Conservation (phyloP, 805 yeast genomes). For the Candida orba region DNA sequence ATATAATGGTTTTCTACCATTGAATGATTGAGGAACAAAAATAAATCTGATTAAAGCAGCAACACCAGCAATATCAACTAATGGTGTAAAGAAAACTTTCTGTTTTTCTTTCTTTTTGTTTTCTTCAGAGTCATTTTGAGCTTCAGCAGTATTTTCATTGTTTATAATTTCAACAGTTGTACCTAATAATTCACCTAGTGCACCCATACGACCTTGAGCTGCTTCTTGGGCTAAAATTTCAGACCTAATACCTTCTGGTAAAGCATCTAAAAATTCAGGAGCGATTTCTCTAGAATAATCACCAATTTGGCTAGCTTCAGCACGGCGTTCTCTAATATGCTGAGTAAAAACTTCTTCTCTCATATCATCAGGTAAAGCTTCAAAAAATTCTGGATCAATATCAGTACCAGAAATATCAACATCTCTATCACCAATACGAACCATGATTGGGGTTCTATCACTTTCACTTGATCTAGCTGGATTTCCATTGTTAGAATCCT, state of each 20-base stretch:
- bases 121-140: constrained; percentile 14
- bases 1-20: constrained; percentile 55
- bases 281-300: constrained; percentile 58
- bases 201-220: background rate
- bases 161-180: too few relatives aligned
- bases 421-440: constrained; percentile 65
- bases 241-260: constrained; percentile 60
- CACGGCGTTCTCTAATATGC: constrained; percentile 71
- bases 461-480: too few relatives aligned
- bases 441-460: constrained; percentile 48
- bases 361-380: constrained; percentile 89
- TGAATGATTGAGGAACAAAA: constrained; percentile 63
- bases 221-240: constrained; percentile 56
- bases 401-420: constrained; percentile 87
- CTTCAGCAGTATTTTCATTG: background rate
- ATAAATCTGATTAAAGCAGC: constrained; percentile 64
- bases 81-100: constrained; percentile 48
- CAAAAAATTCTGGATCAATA: constrained; percentile 84
- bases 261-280: constrained; percentile 71
- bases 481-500: constrained; percentile 12
- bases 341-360: constrained; percentile 87
- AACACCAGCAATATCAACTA: constrained; percentile 70
- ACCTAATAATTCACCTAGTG: background rate
- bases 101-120: constrained; percentile 27
- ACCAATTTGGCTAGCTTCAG: constrained; percentile 39